Conservation (phyloP, 148 eudicot genomes). For the Pouteria glomerata region DNA sequence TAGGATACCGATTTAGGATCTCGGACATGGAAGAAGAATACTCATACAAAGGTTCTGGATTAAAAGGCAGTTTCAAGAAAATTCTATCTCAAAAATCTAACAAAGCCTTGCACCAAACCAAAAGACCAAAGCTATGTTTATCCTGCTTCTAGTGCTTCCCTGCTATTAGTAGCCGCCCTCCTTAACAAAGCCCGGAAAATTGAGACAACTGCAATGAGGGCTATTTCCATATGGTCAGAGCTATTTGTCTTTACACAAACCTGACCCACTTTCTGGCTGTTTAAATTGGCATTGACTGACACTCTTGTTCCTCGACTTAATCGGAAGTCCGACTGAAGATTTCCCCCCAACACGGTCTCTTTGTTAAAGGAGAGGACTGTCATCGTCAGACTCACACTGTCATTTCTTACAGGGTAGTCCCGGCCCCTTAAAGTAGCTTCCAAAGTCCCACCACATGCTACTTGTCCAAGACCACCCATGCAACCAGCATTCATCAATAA, state of each 20-base stretch:
- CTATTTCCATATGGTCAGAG: conserved; percentile 73
- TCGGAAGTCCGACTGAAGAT: conserved; percentile 62
- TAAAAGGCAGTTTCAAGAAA: not conserved
- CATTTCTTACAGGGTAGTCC: conserved; percentile 81
- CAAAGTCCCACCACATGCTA: conserved; percentile 79
- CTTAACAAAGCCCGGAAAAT: conserved; percentile 52
- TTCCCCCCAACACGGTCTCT: conserved; percentile 70
- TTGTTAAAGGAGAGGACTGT: conserved; percentile 59
- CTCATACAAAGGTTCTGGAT: not conserved
- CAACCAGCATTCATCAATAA: conserved; percentile 57
- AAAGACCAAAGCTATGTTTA: conserved; percentile 3
- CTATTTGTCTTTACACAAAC: conserved; percentile 56
- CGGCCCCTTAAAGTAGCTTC: conserved; percentile 71
- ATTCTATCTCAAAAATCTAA: not conserved
- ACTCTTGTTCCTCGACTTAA: conserved; percentile 54
- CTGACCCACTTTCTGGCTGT: conserved; percentile 75
- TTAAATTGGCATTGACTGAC: conserved; percentile 60
- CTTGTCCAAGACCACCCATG: conserved; percentile 51
- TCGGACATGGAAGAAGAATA: not conserved
- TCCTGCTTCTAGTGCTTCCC: conserved; percentile 31
- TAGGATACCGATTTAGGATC: not conserved
- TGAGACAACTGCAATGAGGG: conserved; percentile 52
- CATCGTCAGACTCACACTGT: conserved; percentile 49
- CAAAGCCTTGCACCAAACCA: not conserved
- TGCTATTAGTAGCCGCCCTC: conserved; percentile 21